Evolutionary conservation across 805 yeast genomes (phyloP).

Genomic region (Lipomyces chichibuensis): DNA sequence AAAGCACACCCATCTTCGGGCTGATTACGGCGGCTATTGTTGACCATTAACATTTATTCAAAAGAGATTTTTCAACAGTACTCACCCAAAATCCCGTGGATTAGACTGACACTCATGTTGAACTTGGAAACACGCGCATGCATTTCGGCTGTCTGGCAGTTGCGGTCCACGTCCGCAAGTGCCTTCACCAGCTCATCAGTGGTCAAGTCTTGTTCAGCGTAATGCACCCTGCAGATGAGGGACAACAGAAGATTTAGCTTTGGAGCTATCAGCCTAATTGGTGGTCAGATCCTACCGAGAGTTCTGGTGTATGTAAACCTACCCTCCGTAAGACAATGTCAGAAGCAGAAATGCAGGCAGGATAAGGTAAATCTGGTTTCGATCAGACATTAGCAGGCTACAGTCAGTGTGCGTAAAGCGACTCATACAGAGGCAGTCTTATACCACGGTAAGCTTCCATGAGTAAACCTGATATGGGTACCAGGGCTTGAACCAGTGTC

Average conservation of each 20-base stretch:
- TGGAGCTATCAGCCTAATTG: slow-evolving; percentile 27
- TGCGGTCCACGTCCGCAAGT: slow-evolving; percentile 22
- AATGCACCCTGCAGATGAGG: slow-evolving; percentile 24
- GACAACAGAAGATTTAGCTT: slow-evolving; percentile 23
- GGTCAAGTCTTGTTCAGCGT: slow-evolving; percentile 8
- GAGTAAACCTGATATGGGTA: background rate
- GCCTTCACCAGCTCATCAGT: background rate
- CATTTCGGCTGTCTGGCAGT: slow-evolving; percentile 31
- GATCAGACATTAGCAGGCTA: background rate
- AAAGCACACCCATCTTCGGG: slow-evolving; percentile 29
- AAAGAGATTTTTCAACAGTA: background rate
- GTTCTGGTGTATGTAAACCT: slow-evolving; percentile 1
- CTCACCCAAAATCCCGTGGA: slow-evolving; percentile 26
- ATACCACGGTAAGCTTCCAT: slow-evolving; percentile 11
- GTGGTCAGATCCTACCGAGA: background rate
- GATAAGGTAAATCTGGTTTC: slow-evolving; percentile 22
- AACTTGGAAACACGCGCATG: slow-evolving; percentile 27
- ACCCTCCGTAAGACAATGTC: slow-evolving; percentile 29
- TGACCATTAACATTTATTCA: background rate
- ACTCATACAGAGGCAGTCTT: slow-evolving; percentile 25
- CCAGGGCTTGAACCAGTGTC: background rate
- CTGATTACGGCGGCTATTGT: slow-evolving; percentile 26
- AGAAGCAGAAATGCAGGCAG: slow-evolving; percentile 26
- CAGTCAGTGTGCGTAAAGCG: background rate
- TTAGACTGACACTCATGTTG: slow-evolving; percentile 20